Conservation (phyloP, 2,329 filamentous ascomycete species). For the Hymenoscyphus repandus region DNA sequence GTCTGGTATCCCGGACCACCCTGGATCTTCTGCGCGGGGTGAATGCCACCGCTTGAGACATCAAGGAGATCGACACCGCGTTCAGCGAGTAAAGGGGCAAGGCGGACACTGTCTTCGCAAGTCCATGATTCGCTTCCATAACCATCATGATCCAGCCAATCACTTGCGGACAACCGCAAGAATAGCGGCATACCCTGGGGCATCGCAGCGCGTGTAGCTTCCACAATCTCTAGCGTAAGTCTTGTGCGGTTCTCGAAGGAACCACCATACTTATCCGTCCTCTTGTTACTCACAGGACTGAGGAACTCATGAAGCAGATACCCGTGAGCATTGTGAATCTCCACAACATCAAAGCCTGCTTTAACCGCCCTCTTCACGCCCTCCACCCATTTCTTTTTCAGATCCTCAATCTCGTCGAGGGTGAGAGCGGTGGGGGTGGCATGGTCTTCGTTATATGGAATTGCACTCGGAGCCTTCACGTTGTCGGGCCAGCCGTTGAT, state of each 20-base stretch:
- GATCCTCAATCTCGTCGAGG: slow-evolving; percentile 57
- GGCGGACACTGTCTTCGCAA: slow-evolving; percentile 53
- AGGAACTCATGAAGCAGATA: slow-evolving; percentile 70
- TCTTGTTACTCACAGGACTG: slow-evolving; percentile 62
- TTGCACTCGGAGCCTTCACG: slow-evolving; percentile 45
- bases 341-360: slow-evolving; percentile 67
- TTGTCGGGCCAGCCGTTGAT: slow-evolving; percentile 53
- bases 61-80: slow-evolving; percentile 72
- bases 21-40: slow-evolving; percentile 52
- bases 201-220: slow-evolving; percentile 56
- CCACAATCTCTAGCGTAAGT: slow-evolving; percentile 61
- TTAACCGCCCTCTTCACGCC: slow-evolving; percentile 55
- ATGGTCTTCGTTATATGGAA: slow-evolving; percentile 57
- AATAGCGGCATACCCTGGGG: slow-evolving; percentile 67
- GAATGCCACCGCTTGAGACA: slow-evolving; percentile 62
- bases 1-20: slow-evolving; percentile 64
- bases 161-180: slow-evolving; percentile 66
- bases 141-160: slow-evolving; percentile 64
- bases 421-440: slow-evolving; percentile 64
- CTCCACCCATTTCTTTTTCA: slow-evolving; percentile 58
- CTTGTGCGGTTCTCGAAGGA: slow-evolving; percentile 67
- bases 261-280: slow-evolving; percentile 64
- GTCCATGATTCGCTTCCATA: slow-evolving; percentile 60
- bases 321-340: slow-evolving; percentile 76
- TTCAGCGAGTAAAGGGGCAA: slow-evolving; percentile 59